Conservation (phyloP, 2,329 filamentous ascomycete species). For the Sporothrix luriei region DNA sequence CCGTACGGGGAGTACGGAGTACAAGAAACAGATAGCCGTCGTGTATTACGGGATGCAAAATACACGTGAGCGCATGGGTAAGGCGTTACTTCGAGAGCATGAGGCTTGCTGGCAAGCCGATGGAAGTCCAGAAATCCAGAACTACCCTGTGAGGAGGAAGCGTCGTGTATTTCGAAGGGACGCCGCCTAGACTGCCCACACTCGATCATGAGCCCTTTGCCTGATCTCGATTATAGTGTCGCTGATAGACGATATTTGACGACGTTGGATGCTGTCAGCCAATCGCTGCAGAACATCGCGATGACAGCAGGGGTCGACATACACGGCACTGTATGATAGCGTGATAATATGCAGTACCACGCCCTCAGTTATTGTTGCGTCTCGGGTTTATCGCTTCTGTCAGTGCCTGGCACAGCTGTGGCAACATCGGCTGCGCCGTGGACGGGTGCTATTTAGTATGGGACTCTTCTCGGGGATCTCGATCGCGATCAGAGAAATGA, state of each 20-base stretch:
- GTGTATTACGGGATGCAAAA: not conserved
- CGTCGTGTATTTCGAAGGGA: constrained; percentile 1
- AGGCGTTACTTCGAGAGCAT: not conserved
- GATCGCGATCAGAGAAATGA: constrained; percentile 7
- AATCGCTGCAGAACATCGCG: constrained; percentile 7
- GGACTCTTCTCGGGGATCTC: constrained; percentile 1
- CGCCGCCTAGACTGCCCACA: not conserved
- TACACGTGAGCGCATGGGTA: not conserved
- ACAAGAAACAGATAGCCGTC: too few species aligned
- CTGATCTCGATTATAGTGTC: constrained; percentile 12
- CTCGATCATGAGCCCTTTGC: not conserved
- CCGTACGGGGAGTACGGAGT: too few species aligned
- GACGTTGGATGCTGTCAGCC: not conserved
- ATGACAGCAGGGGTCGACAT: not conserved
- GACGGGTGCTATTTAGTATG: not conserved
- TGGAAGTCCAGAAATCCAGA: not conserved
- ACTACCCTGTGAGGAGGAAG: not conserved
- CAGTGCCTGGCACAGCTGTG: not conserved
- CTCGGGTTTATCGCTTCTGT: not conserved
- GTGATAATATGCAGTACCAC: constrained; percentile 1
- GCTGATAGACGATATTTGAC: not conserved
- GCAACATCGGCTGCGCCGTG: not conserved
- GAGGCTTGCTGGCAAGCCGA: not conserved
- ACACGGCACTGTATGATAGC: not conserved
- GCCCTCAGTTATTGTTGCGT: not conserved